Base-by-base conservation (phyloP, 148 eudicot species). In the Dysphania ambrosioides region DNA sequence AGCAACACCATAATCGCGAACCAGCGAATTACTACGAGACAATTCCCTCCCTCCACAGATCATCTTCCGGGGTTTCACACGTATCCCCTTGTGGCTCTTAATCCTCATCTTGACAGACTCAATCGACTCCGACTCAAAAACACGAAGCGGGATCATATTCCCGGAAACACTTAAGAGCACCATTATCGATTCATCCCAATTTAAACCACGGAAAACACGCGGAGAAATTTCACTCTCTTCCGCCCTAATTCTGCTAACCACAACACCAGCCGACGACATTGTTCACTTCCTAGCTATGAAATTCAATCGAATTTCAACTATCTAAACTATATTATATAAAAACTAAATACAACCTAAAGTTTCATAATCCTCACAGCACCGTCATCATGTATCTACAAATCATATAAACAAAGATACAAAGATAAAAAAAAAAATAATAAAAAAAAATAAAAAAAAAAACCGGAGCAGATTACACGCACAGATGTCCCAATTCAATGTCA, bases 21-120 rank as follows among this genome's bases (percentile, higher is more conserved):
- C 84, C 3, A 90, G 85, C 27, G 96, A 90, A 81, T 91, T 77
- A 75, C 90, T 87, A 64, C 98, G 79, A n/a, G 96, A 85, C 57
- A 94, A 66, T 80, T 91, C 98, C 72, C 97, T 77, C 5, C 98
- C 98, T 29, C 87, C 88, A 84, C 88, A 94, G 15, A 94, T 85
- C 75, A 94, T 81, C 75, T 86, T 94, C 77, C 87, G 97, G 18
- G 85, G 81, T 71, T 90, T 87, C 64, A 86, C 87, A 62, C 83
- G 82, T 82, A 89, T 88, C 71, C 98, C 98, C 63, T 89, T 90
- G 38, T 66, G 85, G 59, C 78, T 81, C 79, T 88, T 96, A 73
- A 94, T 90, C 83, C 80, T 80, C 24, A 94, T 78, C 61, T 91
- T 94, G 67, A 94, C 89, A 9, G 92, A 91, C 68, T 90, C 88